Evolutionary conservation across 192 early-diverging fungal genomes (phyloP).

Genomic region (Dissophora ornata): DNA sequence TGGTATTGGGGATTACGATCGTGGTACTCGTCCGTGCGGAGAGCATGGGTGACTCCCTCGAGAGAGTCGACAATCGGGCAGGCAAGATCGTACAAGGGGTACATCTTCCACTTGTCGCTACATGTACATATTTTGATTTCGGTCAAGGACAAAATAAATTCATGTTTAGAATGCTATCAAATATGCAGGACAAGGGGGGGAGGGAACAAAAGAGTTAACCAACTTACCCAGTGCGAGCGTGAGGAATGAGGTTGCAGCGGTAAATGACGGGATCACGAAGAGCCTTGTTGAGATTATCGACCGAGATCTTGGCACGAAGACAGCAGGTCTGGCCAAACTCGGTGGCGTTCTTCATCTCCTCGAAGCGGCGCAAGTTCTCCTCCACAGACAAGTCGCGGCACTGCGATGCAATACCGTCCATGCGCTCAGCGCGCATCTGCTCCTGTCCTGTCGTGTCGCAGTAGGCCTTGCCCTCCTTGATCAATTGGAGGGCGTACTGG

Average conservation of each 20-base stretch:
- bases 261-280: conserved; percentile 98
- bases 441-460: conserved; percentile 90
- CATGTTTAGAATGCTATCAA: too few species aligned
- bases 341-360: conserved; percentile 92
- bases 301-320: conserved; percentile 95
- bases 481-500: conserved; percentile 84
- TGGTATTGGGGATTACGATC: conserved; percentile 97
- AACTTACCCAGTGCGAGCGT: conserved; percentile 86
- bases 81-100: conserved; percentile 98
- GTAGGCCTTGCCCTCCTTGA: conserved; percentile 90
- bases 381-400: conserved; percentile 88
- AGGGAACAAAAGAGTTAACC: neutral
- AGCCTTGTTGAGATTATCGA: conserved; percentile 88
- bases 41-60: conserved; percentile 98
- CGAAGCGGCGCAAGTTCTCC: conserved; percentile 90
- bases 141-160: too few species aligned
- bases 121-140: too few species aligned
- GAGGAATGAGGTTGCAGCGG: conserved; percentile 90
- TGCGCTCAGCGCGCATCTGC: conserved; percentile 89
- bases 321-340: conserved; percentile 85
- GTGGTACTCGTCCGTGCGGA: conserved; percentile 97
- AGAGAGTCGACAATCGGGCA: conserved; percentile 96
- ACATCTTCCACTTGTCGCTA: conserved; percentile 90
- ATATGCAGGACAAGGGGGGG: too few species aligned
- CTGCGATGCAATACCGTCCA: conserved; percentile 82